Evolutionary conservation across 257 asterid genomes (phyloP).

Genomic region (Salvia hispanica): DNA sequence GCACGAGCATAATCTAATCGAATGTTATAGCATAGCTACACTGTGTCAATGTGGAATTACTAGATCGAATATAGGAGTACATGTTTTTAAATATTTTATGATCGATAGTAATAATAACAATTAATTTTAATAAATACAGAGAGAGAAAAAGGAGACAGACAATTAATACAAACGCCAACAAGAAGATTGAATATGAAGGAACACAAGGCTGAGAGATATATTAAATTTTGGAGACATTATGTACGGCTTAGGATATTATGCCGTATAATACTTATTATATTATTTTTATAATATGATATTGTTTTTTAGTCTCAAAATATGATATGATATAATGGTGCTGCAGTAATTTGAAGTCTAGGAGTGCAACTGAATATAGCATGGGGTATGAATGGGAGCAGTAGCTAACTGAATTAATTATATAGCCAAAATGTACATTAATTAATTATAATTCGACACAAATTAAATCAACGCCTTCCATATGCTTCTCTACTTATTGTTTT

Average conservation of each 20-base stretch:
- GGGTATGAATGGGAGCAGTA: background rate
- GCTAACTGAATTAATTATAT: background rate
- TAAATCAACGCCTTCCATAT: background rate
- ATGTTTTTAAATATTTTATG: too few species aligned
- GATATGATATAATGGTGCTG: background rate
- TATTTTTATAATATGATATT: too few species aligned
- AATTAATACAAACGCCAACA: too few species aligned
- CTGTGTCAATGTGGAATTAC: too few species aligned
- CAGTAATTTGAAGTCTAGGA: background rate
- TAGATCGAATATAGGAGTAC: too few species aligned
- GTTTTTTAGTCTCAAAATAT: background rate
- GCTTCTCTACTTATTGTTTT: background rate
- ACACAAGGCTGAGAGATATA: background rate
- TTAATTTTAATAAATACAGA: too few species aligned
- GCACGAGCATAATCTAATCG: too few species aligned
- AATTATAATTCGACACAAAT: conserved; percentile 1
- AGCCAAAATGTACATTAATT: background rate
- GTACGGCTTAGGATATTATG: conserved; percentile 9
- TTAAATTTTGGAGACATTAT: background rate
- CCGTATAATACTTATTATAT: background rate
- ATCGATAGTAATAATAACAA: too few species aligned
- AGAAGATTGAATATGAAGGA: background rate
- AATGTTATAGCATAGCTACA: too few species aligned
- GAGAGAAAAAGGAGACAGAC: too few species aligned
- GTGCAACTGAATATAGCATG: background rate